These are phyloP conservation scores for Tilletiaria anomala DNA, from an alignment of 1,284 basidiomycete species.

Conservation along the genomic window DNA sequence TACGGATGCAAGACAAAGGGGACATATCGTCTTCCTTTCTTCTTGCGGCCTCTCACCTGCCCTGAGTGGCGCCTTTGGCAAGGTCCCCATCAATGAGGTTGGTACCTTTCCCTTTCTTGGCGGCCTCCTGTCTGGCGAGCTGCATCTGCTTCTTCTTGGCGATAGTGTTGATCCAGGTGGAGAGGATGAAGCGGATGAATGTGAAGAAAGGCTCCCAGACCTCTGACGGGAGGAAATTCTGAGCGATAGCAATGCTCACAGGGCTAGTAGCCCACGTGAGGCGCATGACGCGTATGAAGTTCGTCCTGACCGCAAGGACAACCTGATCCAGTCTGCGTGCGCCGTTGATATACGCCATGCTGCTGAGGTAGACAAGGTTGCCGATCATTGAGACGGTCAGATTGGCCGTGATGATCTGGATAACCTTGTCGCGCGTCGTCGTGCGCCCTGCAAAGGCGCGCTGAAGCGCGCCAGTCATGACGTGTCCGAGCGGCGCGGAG, in stretches of 20 bases:
- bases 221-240: constrained; percentile 58
- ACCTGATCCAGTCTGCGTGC: constrained; percentile 56
- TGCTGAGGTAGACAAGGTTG: constrained; percentile 50
- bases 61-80: too few species aligned
- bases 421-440: constrained; percentile 53
- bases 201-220: constrained; percentile 41
- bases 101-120: too few species aligned
- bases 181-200: constrained; percentile 20
- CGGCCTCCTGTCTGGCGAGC: too few species aligned
- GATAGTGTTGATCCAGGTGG: constrained; percentile 25
- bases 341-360: constrained; percentile 72
- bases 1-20: too few species aligned
- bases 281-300: constrained; percentile 60
- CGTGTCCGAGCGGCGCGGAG: constrained; percentile 67
- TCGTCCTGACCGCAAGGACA: constrained; percentile 55
- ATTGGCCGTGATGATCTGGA: constrained; percentile 57
- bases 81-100: too few species aligned
- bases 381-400: constrained; percentile 64
- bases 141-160: not conserved
- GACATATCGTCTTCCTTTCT: too few species aligned
- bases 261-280: constrained; percentile 64
- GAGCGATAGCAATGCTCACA: constrained; percentile 55
- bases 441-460: constrained; percentile 61
- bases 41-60: too few species aligned
- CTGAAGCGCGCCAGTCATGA: constrained; percentile 50